Conservation (phyloP, 2,329 filamentous ascomycete genomes). For the Neospermospora avenae region DNA sequence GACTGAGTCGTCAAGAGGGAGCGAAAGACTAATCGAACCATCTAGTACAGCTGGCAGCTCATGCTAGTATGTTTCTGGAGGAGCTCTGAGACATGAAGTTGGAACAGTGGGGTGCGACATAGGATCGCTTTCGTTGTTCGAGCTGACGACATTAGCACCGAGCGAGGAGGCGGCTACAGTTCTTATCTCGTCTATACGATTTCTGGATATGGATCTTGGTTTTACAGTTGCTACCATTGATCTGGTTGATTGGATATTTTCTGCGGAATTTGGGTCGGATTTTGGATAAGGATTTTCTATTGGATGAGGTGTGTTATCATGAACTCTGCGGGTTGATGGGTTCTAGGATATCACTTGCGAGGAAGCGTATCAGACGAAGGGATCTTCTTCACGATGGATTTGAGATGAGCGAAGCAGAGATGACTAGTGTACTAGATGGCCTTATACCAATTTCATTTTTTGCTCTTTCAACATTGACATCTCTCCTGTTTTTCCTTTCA, state of each 20-base stretch:
- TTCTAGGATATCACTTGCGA: too few relatives aligned
- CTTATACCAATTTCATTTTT: constrained; percentile 1
- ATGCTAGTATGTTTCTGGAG: not conserved
- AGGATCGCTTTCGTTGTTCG: not conserved
- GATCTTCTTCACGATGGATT: not conserved
- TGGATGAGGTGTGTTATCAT: not conserved
- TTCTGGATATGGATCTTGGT: not conserved
- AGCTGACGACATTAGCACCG: too few relatives aligned
- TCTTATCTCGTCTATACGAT: not conserved
- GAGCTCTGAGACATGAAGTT: not conserved
- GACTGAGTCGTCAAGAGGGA: not conserved
- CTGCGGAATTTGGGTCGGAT: not conserved
- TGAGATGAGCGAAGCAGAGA: not conserved
- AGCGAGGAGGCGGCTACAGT: not conserved
- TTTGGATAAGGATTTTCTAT: not conserved
- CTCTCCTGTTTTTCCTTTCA: not conserved
- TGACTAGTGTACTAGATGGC: not conserved
- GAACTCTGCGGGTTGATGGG: not conserved
- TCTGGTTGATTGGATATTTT: not conserved
- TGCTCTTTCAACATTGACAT: not conserved
- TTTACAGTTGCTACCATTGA: not conserved
- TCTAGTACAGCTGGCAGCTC: not conserved
- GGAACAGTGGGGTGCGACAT: not conserved
- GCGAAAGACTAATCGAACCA: constrained; percentile 2
- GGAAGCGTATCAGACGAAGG: not conserved